phyloP scores from a whole-genome alignment of 495 filamentous ascomycete genomes.

The Penicillium odoratum region DNA sequence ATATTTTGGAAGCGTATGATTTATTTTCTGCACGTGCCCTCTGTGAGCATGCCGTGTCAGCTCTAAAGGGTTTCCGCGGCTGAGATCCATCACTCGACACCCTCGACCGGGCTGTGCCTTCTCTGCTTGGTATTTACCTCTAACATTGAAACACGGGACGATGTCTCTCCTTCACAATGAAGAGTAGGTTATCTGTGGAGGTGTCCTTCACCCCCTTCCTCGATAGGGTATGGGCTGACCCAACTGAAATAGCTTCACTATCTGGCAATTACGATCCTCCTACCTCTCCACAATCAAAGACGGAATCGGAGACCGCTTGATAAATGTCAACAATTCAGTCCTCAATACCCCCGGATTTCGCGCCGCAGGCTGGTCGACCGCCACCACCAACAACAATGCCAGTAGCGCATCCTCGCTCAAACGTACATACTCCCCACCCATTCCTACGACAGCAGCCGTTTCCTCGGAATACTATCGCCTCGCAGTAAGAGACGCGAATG shows the following conservation, averaged over 20 bases:
- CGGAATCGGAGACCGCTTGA: slow-evolving; percentile 92
- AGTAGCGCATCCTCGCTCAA: slow-evolving; percentile 65
- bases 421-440: slow-evolving; percentile 92
- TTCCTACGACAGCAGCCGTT: slow-evolving; percentile 73
- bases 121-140: background rate
- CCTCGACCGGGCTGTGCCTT: slow-evolving; percentile 1
- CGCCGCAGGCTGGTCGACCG: slow-evolving; percentile 86
- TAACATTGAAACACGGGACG: slow-evolving; percentile 13
- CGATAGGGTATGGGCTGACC: slow-evolving; percentile 8
- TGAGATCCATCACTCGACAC: slow-evolving; percentile 11
- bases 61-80: slow-evolving; percentile 3
- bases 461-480: slow-evolving; percentile 77
- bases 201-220: slow-evolving; percentile 1
- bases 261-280: slow-evolving; percentile 89
- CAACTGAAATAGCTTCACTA: slow-evolving; percentile 67
- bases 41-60: slow-evolving; percentile 18
- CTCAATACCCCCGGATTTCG: slow-evolving; percentile 95
- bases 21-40: slow-evolving; percentile 12
- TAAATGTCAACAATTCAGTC: slow-evolving; percentile 85
- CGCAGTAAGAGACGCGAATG: slow-evolving; percentile 34
- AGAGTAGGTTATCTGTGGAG: slow-evolving; percentile 63
- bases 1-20: slow-evolving; percentile 14
- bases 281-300: slow-evolving; percentile 91
- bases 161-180: slow-evolving; percentile 98
- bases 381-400: slow-evolving; percentile 47